Base-by-base conservation (phyloP, 495 filamentous ascomycete species). In the Paragyromitra xinjiangensis region DNA sequence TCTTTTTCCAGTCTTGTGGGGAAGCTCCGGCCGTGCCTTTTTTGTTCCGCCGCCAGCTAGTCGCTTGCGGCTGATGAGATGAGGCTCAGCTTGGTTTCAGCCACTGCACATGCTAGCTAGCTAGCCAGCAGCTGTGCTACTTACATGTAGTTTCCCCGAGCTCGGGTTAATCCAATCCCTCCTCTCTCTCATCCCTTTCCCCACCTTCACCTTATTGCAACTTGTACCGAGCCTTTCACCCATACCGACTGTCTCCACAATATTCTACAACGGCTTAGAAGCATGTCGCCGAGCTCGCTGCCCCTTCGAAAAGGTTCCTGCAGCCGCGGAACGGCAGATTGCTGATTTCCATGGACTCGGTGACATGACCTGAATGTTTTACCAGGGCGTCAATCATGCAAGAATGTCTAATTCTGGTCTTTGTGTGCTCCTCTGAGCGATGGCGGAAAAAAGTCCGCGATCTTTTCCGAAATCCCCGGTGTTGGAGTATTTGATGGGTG, bases 1-100 rank as follows among this genome's bases (percentile, higher is more conserved):
- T 73, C 62, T 73, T 62, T 62, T 64, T 68, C 62, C 74, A 55
- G 39, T 48, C 45, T 29, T 78, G 66, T 62, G 73, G 77, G 64
- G 72, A 75, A 74, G 37, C 66, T 78, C 77, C 77, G 77, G 73
- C 67, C 66, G 61, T 71, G 74, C 69, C 74, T 77, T 59, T 71
- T 53, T 51, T 73, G 69, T 73, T 73, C 74, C 74, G 69, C 53
- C 26, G 24, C 40, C 62, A 61, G 34, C 51, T 61, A 48, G n/a
- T 61, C 29, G 14, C 59, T 56, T 64, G 61, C 48, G 70, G 70
- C 61, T 64, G 37, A 65, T 55, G 48, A 22, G 67, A 58, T 77
- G 74, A 61, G 58, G 61, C 74, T 77, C 59, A 48, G 61, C 34
- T 42, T 34, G 4, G 29, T 34, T 34, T 34, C 53, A 77, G 59